Evolutionary conservation across 768 basidiomycete genomes (phyloP), one percentile per base, ranked within the genome.

Genomic region (Hemileccinum impolitum): DNA sequence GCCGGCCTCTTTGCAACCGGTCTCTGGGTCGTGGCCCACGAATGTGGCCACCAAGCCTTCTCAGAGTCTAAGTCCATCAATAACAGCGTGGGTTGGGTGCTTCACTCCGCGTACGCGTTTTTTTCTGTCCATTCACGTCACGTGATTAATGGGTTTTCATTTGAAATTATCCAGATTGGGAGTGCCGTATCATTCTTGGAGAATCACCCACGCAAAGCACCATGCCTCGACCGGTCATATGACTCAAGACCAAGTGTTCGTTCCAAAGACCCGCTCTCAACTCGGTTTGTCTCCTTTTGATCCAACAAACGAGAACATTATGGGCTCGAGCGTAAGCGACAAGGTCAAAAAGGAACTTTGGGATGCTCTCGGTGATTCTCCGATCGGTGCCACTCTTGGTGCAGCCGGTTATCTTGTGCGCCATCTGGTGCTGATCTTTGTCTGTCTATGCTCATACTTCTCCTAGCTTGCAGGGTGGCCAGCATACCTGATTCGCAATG

Each of bases 171-270:
- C 28, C 53, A 91, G 90, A 45, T 81, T 97, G 50, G 87, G 94
- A 41, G 95, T 98, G 13, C 95, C 95, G 6, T 99, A 92, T 72
- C 93, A 97, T 65, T 90, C 92, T 5, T 98, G 94, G 95, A 80
- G 92, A 54, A 91, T 96, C 63, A 85, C 84, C 4, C 95, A 97
- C 66, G 91, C 80, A 21, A 90, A 93, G 68, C 95, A 99, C 70
- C 95, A 99, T 68, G 95, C 95, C 14, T 85, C 88, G 1, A 96
- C 94, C 5, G 89, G 78, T 14, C 94, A 97, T 70, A 81, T 96
- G 81, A 89, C 87, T 26, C 84, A 94, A 57, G 95, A 97, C 59
- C 94, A 98, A 65, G 95, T 97, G 51, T 96, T 91, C 59, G 93
- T 98, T 3, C 95, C 95, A 42, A 70, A 79, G 57, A 94, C 95